Percentiles rank a stretch among this genome's conserved stretches.
Evolutionary conservation across 192 early-diverging fungal genomes (phyloP).

Genomic region (Podila clonocystis): DNA sequence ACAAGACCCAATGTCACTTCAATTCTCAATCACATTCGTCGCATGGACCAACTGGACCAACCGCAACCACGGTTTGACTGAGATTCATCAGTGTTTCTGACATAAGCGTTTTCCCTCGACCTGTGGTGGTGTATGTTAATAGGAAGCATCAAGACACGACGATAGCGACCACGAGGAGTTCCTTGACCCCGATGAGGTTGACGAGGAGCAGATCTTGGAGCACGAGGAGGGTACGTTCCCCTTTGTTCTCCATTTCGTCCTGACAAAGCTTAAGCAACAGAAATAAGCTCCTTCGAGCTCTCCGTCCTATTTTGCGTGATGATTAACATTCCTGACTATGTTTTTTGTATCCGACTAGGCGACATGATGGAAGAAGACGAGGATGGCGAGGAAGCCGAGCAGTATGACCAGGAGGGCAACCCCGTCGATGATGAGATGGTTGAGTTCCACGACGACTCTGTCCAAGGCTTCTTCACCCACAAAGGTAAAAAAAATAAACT

Average conservation of each 20-base stretch:
- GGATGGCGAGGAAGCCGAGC: constrained; percentile 51
- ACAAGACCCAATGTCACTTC: too few relatives aligned
- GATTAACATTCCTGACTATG: too few relatives aligned
- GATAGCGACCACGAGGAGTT: constrained; percentile 61
- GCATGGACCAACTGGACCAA: background rate
- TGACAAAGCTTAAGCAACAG: background rate
- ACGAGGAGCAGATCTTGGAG: constrained; percentile 60
- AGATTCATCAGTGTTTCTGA: background rate
- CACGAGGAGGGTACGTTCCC: constrained; percentile 30
- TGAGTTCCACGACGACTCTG: constrained; percentile 83
- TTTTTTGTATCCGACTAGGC: too few relatives aligned
- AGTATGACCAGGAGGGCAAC: constrained; percentile 58
- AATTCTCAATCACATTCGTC: background rate
- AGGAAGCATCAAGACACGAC: constrained; percentile 56
- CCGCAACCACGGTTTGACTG: background rate
- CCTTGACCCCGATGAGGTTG: constrained; percentile 60
- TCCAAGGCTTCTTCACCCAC: constrained; percentile 92
- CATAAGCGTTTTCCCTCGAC: background rate
- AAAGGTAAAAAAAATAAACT: constrained; percentile 59
- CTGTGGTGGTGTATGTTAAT: constrained; percentile 7
- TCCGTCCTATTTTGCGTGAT: too few relatives aligned
- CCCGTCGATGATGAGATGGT: constrained; percentile 65
- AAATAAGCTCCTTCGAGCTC: too few relatives aligned
- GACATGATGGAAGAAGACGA: constrained; percentile 60
- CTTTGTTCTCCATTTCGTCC: background rate